Evolutionary conservation across 2,329 filamentous ascomycete species (phyloP), one percentile per base, ranked within the genome.

Genomic region (Leptographium galeiforme): DNA sequence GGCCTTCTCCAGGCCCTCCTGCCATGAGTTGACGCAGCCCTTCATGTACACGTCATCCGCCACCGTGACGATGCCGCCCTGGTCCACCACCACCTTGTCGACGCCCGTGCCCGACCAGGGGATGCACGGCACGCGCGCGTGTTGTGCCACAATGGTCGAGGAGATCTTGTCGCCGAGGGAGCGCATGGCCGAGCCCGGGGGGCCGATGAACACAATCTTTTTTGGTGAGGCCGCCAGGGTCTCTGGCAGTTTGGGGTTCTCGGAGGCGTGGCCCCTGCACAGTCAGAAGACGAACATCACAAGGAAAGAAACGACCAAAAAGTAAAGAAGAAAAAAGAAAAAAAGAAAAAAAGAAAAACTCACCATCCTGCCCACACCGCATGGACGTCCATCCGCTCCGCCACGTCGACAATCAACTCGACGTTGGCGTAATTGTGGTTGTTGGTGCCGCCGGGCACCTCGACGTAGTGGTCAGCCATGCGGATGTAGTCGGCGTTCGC

Each of bases 401-500:
- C 93, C 67, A 98, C 83, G 74, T 98, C 93, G 61, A 98, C 93
- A 70, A 98, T 98, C 67, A 98, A 78, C 75, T 98, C 93, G 56
- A 98, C 93, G 68, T 98, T 98, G 73, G 93, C 93, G 72, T 98
- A 98, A 73, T 98, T 98, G 84, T 98, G 95, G 79, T 98, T 98
- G 76, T 98, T 98, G 58, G 93, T 98, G 66, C 93, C 93, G 66
- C 93, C 93, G 38, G 93, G 93, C 57, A 98, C 91, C 74, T 98
- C 93, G 63, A 98, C 93, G 70, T 98, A 98, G 78, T 96, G 89
- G 72, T 98, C 93, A 38, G 93, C 93, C 93, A 98, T 97, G 68
- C 93, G 83, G 68, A 98, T 98, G 74, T 98, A 98, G 72, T 98
- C 93, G 61, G 93, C 93, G 70, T 98, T 98, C 68, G 93, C 93